Base-by-base conservation (phyloP, 495 filamentous ascomycete genomes). In the Letharia lupina region DNA sequence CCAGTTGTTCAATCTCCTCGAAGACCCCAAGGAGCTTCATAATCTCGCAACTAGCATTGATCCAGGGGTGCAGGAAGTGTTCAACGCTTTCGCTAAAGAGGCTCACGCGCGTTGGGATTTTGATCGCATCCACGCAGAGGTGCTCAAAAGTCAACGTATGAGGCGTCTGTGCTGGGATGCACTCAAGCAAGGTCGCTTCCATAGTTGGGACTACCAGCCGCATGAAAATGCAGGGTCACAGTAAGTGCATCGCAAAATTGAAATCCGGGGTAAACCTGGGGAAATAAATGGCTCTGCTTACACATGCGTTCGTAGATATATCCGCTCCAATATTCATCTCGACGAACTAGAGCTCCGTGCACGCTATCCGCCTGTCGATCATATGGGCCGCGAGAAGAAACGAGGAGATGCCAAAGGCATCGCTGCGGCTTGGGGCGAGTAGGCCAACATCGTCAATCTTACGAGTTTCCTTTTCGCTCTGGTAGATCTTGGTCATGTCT, bases 151-250 rank as follows among this genome's bases (percentile, higher is more conserved):
- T 48, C 91, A 96, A 78, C 83, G 91, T 15, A 83, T 83, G 54
- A 80, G 91, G 15, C 79, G 85, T 39, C 73, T 94, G 9, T 87
- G 89, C 39, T 92, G 89, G 84, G 81, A 79, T 28, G 90, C 91
- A 8, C 75, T 96, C 67, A 86, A 83, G 68, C 77, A 84, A 75
- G 91, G 91, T 45, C 77, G 77, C 40, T 89, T 86, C 41, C 81
- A 81, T 1, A 79, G 81, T 67, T 96, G 91, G 91, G 91, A 96
- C 71, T 88, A 85, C 72, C 83, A 91, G 75, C 89, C 89, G 0
- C 77, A 76, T 15, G 84, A 89, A 67, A 88, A 92, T 74, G 86
- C 88, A 12, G 80, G 83, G 33, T 57, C 54, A 20, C 69, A 81
- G 85, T 40, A 90, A 91, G 82, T 90, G 82, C 71, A 81, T 74